Evolutionary conservation across 768 basidiomycete species (phyloP).

Genomic region (Pholiota microspora): DNA sequence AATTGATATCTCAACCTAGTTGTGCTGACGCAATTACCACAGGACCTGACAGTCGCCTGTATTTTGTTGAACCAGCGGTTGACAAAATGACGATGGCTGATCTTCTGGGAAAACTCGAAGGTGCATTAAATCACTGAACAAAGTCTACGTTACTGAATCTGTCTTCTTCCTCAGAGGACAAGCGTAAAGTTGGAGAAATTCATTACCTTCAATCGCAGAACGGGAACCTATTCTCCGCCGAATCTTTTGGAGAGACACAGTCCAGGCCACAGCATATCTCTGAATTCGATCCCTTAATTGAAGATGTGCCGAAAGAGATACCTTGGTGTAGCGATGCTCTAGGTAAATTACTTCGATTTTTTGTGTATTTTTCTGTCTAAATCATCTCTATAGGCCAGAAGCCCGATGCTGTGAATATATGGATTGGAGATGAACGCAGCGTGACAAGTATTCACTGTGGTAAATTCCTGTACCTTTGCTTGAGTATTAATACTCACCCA

Average conservation of each 20-base stretch:
- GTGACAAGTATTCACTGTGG: constrained; percentile 87
- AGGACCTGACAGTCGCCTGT: constrained; percentile 51
- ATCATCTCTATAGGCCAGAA: constrained; percentile 37
- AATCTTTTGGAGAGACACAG: constrained; percentile 31
- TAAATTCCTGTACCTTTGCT: constrained; percentile 28
- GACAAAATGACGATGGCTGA: constrained; percentile 65
- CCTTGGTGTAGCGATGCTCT: constrained; percentile 77
- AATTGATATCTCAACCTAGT: constrained; percentile 7
- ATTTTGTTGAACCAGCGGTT: constrained; percentile 74
- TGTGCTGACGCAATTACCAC: constrained; percentile 72
- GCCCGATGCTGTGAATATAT: constrained; percentile 91
- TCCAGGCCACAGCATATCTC: constrained; percentile 27
- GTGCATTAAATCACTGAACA: neutral
- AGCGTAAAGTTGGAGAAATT: constrained; percentile 35
- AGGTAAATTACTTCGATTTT: constrained; percentile 39
- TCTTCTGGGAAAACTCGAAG: constrained; percentile 41
- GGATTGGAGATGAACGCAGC: constrained; percentile 81
- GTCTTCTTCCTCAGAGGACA: neutral
- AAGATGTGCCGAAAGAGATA: constrained; percentile 69
- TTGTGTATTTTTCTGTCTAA: neutral
- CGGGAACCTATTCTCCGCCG: constrained; percentile 71
- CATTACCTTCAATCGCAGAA: constrained; percentile 90
- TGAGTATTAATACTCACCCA: neutral
- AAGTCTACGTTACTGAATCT: neutral
- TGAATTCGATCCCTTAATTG: constrained; percentile 61